phyloP scores from a whole-genome alignment of 169 alveolate genomes.

The Prorocentrum cordatum region DNA sequence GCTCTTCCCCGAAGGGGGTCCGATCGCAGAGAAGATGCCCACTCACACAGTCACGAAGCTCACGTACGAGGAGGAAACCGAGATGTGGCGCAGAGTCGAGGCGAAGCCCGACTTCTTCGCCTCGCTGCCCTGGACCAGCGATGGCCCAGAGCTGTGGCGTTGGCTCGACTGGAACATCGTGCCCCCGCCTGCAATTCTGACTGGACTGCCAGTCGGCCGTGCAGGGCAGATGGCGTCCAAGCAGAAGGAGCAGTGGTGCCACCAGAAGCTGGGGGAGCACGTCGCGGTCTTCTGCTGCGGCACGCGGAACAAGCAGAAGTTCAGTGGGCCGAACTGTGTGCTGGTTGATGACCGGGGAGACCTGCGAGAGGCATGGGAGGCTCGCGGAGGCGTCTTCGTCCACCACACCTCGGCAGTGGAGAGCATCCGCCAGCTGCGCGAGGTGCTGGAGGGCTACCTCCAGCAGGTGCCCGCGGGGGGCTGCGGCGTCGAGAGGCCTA shows the following conservation, averaged over 20 bases:
- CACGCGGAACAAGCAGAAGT: conserved; percentile 40
- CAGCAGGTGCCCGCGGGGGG: neutral
- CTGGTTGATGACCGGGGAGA: conserved; percentile 54
- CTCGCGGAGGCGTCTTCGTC: conserved; percentile 49
- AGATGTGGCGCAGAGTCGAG: conserved; percentile 66
- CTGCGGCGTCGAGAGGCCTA: neutral
- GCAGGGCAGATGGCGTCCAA: conserved; percentile 67
- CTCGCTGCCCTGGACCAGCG: conserved; percentile 28
- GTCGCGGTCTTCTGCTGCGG: conserved; percentile 60
- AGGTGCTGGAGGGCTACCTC: neutral
- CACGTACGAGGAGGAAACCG: conserved; percentile 24
- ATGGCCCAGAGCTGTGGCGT: conserved; percentile 47
- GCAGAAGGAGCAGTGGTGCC: conserved; percentile 41
- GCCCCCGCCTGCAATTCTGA: conserved; percentile 25
- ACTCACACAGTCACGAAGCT: conserved; percentile 14
- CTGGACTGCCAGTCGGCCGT: conserved; percentile 57
- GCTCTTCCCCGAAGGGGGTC: conserved; percentile 50
- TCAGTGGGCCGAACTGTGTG: conserved; percentile 53
- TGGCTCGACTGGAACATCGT: conserved; percentile 63
- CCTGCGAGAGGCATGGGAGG: conserved; percentile 35
- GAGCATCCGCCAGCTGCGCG: conserved; percentile 49
- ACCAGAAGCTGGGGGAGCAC: conserved; percentile 12
- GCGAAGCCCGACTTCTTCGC: conserved; percentile 39
- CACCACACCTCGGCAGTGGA: conserved; percentile 44
- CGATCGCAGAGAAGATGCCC: conserved; percentile 27